A percentile compares a stretch with the other conserved stretches of the same genome.
Evolutionary conservation across 768 basidiomycete genomes (phyloP).

Genomic region (Lactifluus subvellereus): DNA sequence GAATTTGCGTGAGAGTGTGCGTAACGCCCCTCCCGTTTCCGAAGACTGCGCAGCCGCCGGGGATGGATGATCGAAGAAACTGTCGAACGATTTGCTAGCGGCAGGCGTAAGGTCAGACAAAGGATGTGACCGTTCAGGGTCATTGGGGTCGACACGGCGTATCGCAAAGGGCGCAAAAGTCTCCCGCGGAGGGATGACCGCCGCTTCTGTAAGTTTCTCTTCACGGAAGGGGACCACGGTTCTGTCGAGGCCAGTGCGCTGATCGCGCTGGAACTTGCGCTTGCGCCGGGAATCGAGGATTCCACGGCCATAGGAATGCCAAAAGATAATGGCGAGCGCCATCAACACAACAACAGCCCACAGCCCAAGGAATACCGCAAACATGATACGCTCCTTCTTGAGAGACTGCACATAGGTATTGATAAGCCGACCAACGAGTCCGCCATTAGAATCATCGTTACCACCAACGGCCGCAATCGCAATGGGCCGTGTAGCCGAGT

Average conservation of each 20-base stretch:
- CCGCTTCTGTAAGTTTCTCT: slow-evolving; percentile 25
- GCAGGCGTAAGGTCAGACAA: slow-evolving; percentile 27
- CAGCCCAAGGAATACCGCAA: slow-evolving; percentile 71
- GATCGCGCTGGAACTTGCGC: slow-evolving; percentile 30
- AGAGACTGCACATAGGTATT: slow-evolving; percentile 65
- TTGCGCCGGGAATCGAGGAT: slow-evolving; percentile 40
- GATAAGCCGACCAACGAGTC: slow-evolving; percentile 69
- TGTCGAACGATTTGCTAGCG: slow-evolving; percentile 42
- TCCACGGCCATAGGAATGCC: slow-evolving; percentile 57
- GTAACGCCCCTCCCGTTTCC: background rate
- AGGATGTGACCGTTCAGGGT: slow-evolving; percentile 30
- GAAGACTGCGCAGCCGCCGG: slow-evolving; percentile 20
- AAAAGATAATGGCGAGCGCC: slow-evolving; percentile 62
- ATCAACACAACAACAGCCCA: slow-evolving; percentile 84
- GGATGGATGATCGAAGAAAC: slow-evolving; percentile 36
- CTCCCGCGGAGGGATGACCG: slow-evolving; percentile 32
- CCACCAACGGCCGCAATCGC: slow-evolving; percentile 75
- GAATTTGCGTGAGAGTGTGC: slow-evolving; percentile 25
- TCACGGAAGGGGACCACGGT: slow-evolving; percentile 20
- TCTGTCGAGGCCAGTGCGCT: slow-evolving; percentile 26
- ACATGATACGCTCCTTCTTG: slow-evolving; percentile 79
- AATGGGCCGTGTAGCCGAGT: slow-evolving; percentile 75
- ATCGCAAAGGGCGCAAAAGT: background rate
- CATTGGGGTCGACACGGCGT: slow-evolving; percentile 43
- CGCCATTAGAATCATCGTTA: slow-evolving; percentile 40